Base-by-base conservation (phyloP, 2,329 filamentous ascomycete genomes). In the Canariomyces notabilis region DNA sequence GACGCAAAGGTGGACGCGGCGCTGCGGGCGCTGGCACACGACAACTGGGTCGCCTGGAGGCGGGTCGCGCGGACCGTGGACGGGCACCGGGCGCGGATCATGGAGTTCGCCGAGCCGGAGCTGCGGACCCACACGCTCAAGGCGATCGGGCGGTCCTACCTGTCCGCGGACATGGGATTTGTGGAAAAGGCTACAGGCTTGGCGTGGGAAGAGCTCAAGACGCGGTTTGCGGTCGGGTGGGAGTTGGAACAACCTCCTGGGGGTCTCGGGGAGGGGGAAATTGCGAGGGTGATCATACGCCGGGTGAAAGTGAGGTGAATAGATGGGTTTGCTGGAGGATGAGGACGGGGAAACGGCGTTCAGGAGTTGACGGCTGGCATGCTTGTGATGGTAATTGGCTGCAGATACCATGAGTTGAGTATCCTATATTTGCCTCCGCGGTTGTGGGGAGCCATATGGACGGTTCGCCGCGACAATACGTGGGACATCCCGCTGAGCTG, bases 21-120 rank as follows among this genome's bases (percentile, higher is more conserved):
- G 20, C 70, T 98, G 14, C 69, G 70, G 15, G 81, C 88, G 5
- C 64, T 98, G 40, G 80, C 85, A 9, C 83, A 84, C 53, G 89
- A 93, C 59, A 87, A 97, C 62, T 97, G 88, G 72, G 75, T 89
- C 26, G 64, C 77, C 11, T 96, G 95, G 63, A 86, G 85, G 72
- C 76, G 79, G 53, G 70, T 86, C 37, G 82, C 81, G 67, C 74
- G 74, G 52, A 76, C 73, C 46, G 87, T 93, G 22, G 89, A 96
- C 68, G 87, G 87, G 7, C 86, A 95, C 65, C 79, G 85, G 63
- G 78, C 83, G 31, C 80, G 82, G 46, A 69, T 98, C 47, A 82
- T 97, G 74, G 85, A 89, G 59, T 91, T 83, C 72, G 86, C 87
- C 7, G 86, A 88, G 56, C 77, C 81, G 19, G 74, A 77, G n/a